Evolutionary conservation across 495 filamentous ascomycete genomes (phyloP).

Genomic region (Geoglossum glabrum): DNA sequence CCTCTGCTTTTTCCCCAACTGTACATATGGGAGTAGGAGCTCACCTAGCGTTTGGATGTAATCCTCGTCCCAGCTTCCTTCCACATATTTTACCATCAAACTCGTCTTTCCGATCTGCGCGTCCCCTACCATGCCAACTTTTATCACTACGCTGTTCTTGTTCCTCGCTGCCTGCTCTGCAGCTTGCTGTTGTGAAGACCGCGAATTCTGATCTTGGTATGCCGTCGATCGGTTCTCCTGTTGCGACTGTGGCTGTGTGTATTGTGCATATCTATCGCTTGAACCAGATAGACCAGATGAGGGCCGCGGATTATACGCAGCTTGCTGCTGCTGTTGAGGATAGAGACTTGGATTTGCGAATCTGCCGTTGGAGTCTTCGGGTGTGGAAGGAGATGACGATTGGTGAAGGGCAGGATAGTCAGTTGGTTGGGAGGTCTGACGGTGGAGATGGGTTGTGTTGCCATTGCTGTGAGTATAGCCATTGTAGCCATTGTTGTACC

Average conservation of each 20-base stretch:
- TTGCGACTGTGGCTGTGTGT: slow-evolving; percentile 16
- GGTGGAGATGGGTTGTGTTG: slow-evolving; percentile 18
- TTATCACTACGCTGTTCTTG: slow-evolving; percentile 89
- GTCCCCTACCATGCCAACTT: slow-evolving; percentile 98
- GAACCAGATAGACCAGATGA: slow-evolving; percentile 29
- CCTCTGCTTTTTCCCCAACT: not conserved
- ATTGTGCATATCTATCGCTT: slow-evolving; percentile 24
- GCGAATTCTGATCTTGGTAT: slow-evolving; percentile 24
- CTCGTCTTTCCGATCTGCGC: slow-evolving; percentile 98
- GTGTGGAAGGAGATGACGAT: slow-evolving; percentile 22
- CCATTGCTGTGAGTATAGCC: slow-evolving; percentile 3
- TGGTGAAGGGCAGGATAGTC: slow-evolving; percentile 21
- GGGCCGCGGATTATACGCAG: slow-evolving; percentile 21
- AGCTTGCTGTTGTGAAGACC: slow-evolving; percentile 20
- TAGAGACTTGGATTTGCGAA: slow-evolving; percentile 22
- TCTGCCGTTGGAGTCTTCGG: slow-evolving; percentile 21
- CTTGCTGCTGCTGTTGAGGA: slow-evolving; percentile 23
- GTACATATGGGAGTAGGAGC: not conserved
- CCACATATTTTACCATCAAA: slow-evolving; percentile 98
- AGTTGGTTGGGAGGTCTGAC: slow-evolving; percentile 25
- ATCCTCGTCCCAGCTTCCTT: slow-evolving; percentile 98
- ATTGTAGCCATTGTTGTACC: slow-evolving; percentile 13
- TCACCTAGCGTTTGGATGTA: slow-evolving; percentile 96
- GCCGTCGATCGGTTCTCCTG: slow-evolving; percentile 7
- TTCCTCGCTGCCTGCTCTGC: slow-evolving; percentile 20